A percentile compares a stretch with the other conserved stretches of the same genome.
Evolutionary conservation across 2,329 filamentous ascomycete species (phyloP).

Genomic region (Alternaria alternata): DNA sequence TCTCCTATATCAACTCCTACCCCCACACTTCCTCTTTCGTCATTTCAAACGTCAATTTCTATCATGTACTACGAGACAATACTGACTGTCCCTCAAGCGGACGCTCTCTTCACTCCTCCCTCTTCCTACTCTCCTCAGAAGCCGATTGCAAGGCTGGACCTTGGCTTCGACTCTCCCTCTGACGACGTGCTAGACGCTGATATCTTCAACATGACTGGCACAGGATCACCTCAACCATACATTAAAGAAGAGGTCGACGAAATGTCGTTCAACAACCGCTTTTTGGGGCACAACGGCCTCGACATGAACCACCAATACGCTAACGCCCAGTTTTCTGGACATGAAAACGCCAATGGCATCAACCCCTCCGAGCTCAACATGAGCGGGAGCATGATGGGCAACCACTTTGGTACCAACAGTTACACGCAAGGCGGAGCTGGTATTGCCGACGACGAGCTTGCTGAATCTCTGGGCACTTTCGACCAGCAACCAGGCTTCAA

Average conservation of each 20-base stretch:
- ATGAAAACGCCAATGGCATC: conserved; percentile 59
- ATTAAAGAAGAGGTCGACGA: conserved; percentile 75
- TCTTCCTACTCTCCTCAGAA: conserved; percentile 53
- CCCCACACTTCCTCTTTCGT: conserved; percentile 17
- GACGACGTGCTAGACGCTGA: conserved; percentile 55
- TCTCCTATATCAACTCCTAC: conserved; percentile 37
- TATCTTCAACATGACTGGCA: conserved; percentile 62
- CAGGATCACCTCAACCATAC: conserved; percentile 65
- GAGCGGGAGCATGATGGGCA: conserved; percentile 64
- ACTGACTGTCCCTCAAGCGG: conserved; percentile 53
- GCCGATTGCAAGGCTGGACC: conserved; percentile 49
- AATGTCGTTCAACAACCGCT: conserved; percentile 62
- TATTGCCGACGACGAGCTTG: conserved; percentile 87
- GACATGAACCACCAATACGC: conserved; percentile 61
- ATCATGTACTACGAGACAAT: conserved; percentile 47
- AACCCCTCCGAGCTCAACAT: conserved; percentile 87
- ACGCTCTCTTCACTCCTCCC: conserved; percentile 52
- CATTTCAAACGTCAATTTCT: conserved; percentile 27
- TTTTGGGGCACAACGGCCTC: conserved; percentile 60
- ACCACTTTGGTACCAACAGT: conserved; percentile 69
- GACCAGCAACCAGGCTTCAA: conserved; percentile 52
- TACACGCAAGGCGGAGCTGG: conserved; percentile 81
- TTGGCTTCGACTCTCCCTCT: conserved; percentile 49
- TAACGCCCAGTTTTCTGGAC: conserved; percentile 57
- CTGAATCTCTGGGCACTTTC: conserved; percentile 71